Evolutionary conservation across 1,284 basidiomycete genomes (phyloP).

Genomic region (Phaffia rhodozyma): DNA sequence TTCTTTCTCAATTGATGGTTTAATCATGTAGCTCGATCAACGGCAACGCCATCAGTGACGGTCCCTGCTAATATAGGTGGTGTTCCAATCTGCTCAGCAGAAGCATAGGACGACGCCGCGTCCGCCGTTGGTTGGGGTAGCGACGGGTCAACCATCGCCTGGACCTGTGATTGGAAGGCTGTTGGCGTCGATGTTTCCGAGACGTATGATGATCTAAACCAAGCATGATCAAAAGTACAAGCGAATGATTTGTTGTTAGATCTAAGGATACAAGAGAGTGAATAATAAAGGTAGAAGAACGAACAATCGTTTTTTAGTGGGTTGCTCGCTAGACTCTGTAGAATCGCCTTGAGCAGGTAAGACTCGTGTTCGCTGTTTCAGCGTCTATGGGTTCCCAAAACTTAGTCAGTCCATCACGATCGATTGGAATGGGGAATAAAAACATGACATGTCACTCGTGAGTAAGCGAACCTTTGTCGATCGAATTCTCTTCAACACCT

Average conservation of each 20-base stretch:
- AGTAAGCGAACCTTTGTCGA: conserved; percentile 53
- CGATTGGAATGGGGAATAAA: conserved; percentile 21
- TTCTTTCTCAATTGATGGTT: too few species aligned
- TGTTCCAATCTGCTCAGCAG: conserved; percentile 5
- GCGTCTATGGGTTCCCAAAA: conserved; percentile 39
- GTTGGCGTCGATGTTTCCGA: neutral
- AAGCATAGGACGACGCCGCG: conserved; percentile 2
- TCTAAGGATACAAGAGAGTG: neutral
- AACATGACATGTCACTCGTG: too few species aligned
- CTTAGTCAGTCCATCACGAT: conserved; percentile 21
- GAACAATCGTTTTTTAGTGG: conserved; percentile 50
- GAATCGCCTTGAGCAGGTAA: conserved; percentile 31
- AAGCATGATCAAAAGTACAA: neutral
- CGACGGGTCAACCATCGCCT: conserved; percentile 1
- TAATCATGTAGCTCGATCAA: too few species aligned
- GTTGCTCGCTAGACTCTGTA: conserved; percentile 41
- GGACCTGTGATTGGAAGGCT: conserved; percentile 4
- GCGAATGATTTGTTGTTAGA: neutral
- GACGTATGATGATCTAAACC: conserved; percentile 5
- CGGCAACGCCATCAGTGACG: neutral
- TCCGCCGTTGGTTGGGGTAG: conserved; percentile 3
- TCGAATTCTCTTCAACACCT: conserved; percentile 53
- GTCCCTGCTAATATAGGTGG: conserved; percentile 7
- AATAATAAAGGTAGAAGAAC: neutral
- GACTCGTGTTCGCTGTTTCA: conserved; percentile 47